Evolutionary conservation across 2,329 filamentous ascomycete species (phyloP), one percentile per base, ranked within the genome.

Genomic region (Rutstroemia sp.): DNA sequence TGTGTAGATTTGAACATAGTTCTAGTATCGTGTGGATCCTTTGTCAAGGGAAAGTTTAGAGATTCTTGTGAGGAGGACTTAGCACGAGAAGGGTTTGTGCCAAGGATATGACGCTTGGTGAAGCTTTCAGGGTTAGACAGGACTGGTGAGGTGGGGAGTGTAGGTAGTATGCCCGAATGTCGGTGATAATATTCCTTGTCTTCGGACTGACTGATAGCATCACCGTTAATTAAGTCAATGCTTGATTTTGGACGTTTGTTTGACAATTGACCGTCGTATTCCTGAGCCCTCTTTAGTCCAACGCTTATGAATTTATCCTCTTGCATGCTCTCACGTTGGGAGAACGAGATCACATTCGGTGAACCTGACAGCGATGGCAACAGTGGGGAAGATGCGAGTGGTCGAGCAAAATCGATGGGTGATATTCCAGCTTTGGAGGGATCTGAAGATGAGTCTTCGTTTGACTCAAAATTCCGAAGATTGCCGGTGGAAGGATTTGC

Each of bases 11-110:
- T 81, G 47, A 83, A 63, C 27, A 78, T 74, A 0, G 86, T 88
- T 57, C 76, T 77, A 5, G 81, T 78, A 63, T 89, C 82, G 63
- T 83, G 78, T 1, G 85, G 80, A 63, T 92, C 83, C 71, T 95
- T 95, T 21, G 92, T 88, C 12, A 91, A 80, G 1, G 86, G 80
- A 65, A 90, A 95, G 27, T 77, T 78, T 25, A 90, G 73, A 54
- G 68, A 70, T 34, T 66, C 64, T 60, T 78, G 75, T 4, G 73
- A 74, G 4, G 57, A 51, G 23, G 48, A 59, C 37, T 56, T 49
- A 23, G 38, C 10, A 34, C 21, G 19, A 7, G 44, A 30, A 12
- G 37, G 37, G 21, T n/a, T 44, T 7, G 38, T 48, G 39, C 59
- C 60, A 19, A 64, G 19, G 21, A 54, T 56, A 38, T 61, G 54